Evolutionary conservation across 805 yeast genomes (phyloP).

Genomic region (Scheffersomyces amazonensis): DNA sequence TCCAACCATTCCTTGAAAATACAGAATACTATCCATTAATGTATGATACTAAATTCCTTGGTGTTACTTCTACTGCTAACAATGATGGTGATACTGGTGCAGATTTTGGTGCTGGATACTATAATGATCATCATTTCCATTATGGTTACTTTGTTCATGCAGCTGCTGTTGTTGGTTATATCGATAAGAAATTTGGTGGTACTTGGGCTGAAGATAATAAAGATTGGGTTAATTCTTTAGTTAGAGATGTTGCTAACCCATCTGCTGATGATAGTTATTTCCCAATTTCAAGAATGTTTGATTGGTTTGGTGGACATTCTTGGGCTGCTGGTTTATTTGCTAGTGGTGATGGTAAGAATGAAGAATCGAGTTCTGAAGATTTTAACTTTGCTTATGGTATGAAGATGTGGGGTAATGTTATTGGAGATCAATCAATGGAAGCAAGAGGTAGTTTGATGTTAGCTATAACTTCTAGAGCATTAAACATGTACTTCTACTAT

Average conservation of each 20-base stretch:
- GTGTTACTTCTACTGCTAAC: conserved; percentile 53
- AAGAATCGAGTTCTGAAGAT: conserved; percentile 74
- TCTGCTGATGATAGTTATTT: conserved; percentile 51
- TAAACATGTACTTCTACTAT: conserved; percentile 54
- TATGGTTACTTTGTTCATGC: conserved; percentile 82
- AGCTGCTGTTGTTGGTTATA: conserved; percentile 73
- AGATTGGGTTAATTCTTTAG: conserved; percentile 57
- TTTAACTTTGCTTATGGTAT: conserved; percentile 68
- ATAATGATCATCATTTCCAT: conserved; percentile 87
- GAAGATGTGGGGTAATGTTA: conserved; percentile 64
- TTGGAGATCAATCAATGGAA: conserved; percentile 55
- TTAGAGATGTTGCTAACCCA: conserved; percentile 71
- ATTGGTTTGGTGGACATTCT: conserved; percentile 76
- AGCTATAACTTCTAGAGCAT: conserved; percentile 52
- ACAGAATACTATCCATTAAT: conserved; percentile 47
- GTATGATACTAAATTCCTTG: conserved; percentile 55
- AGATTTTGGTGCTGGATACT: conserved; percentile 72
- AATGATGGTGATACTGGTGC: conserved; percentile 43
- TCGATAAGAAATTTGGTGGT: conserved; percentile 53
- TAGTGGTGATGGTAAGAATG: conserved; percentile 72
- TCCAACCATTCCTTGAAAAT: conserved; percentile 37
- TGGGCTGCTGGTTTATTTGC: conserved; percentile 74
- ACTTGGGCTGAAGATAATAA: conserved; percentile 49
- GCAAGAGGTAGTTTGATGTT: conserved; percentile 59
- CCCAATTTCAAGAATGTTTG: conserved; percentile 72